Percentiles rank a stretch among this genome's conserved stretches.
These are phyloP conservation scores for Paecilomyces variotii DNA, from an alignment of 2,329 filamentous ascomycete genomes.

Conservation along the genomic window DNA sequence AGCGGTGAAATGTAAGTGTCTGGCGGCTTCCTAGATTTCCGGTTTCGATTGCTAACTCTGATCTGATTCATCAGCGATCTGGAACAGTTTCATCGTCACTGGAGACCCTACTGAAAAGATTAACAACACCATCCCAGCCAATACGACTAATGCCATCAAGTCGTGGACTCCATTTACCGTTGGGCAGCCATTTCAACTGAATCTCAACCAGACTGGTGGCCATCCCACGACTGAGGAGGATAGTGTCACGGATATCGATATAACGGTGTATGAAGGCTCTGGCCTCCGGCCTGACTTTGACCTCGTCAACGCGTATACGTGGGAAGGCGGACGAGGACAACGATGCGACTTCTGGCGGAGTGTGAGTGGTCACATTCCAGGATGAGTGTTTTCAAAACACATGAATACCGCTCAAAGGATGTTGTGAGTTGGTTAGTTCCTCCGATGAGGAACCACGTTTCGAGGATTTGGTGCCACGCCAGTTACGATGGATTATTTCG, in stretches of 20 bases:
- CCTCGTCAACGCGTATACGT: constrained; percentile 36
- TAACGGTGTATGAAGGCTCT: constrained; percentile 18
- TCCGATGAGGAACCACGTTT: background rate
- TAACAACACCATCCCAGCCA: constrained; percentile 17
- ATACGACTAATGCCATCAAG: constrained; percentile 17
- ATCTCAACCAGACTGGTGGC: constrained; percentile 42
- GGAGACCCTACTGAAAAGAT: constrained; percentile 23
- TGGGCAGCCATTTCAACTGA: constrained; percentile 29
- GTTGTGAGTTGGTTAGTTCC: background rate
- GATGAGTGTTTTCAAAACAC: background rate
- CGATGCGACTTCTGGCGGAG: constrained; percentile 40
- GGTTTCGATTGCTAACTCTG: background rate
- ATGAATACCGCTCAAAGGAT: background rate
- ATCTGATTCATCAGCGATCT: constrained; percentile 33
- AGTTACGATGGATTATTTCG: background rate
- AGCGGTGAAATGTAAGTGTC: constrained; percentile 16
- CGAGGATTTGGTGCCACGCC: background rate
- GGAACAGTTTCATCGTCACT: constrained; percentile 40
- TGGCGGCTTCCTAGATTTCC: constrained; percentile 17
- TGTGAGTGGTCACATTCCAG: background rate
- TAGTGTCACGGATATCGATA: constrained; percentile 10
- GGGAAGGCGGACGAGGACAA: constrained; percentile 41
- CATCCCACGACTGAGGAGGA: constrained; percentile 7
- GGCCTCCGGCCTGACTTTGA: constrained; percentile 31
- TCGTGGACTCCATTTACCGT: constrained; percentile 30